Evolutionary conservation across 179 eudicot genomes (phyloP), one percentile per base, ranked within the genome.

Genomic region (Spinacia oleracea): DNA sequence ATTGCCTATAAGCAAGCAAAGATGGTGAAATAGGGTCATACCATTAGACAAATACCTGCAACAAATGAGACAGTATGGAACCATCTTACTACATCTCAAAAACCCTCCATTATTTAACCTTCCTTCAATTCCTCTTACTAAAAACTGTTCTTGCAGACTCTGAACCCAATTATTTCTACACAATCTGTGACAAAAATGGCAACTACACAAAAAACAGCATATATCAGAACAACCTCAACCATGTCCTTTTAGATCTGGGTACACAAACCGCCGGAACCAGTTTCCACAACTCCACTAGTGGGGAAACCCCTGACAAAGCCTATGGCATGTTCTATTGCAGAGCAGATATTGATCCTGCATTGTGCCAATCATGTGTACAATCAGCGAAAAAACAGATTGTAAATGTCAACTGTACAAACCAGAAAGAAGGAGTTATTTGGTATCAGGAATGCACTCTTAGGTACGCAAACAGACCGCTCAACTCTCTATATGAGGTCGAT

Each of bases 271-370:
- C 62, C 32, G 32, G 40, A 29, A 42, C 23, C 11, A 48, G 18
- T 11, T 79, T 79, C 23, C 62, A 60, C 29, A 72, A 79, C 12
- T 0, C 58, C 38, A 45, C 72, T 20, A 46, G 1, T 1, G 77
- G 77, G 0, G n/a, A 34, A 32, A 31, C 1, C 20, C 50, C 55
- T 9, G 64, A 72, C 40, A 50, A 20, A 79, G 77, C 63, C 64
- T 79, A 72, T 35, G 81, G 81, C 43, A 31, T 31, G 6, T 79
- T 60, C 77, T 72, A 60, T 32, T 79, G 81, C 11, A 45, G 77
- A 72, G 21, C 72, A 0, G 77, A 71, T 29, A 43, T 29, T 23
- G 43, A 3, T 60, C n/a, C 35, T 35, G 25, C 60, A 21, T 27
- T 48, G 6, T 79, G 81, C 27, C 77, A 25, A 2, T 29, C 62